Conservation (phyloP, 2,329 filamentous ascomycete species). For the Aureobasidium vineae region DNA sequence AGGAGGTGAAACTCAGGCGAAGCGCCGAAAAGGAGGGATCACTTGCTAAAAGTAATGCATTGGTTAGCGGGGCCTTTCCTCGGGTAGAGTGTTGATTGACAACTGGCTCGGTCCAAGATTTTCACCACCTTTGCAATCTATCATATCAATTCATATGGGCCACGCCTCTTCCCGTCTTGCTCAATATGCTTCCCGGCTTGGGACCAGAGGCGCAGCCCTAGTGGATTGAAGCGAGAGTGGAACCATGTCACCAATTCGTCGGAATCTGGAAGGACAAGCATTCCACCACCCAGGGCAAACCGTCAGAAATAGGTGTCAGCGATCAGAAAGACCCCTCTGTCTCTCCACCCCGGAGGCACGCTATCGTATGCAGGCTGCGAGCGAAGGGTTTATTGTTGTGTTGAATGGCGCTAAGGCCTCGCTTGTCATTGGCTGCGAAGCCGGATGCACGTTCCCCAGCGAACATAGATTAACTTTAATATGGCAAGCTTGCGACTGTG, state of each 20-base stretch:
- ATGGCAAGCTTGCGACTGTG: constrained; percentile 2
- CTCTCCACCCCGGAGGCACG: constrained; percentile 2
- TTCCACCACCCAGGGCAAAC: neutral
- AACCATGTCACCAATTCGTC: neutral
- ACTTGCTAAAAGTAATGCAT: constrained; percentile 17
- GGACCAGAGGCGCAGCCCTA: neutral
- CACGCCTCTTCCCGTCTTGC: constrained; percentile 5
- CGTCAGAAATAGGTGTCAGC: constrained; percentile 9
- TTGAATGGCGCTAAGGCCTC: constrained; percentile 8
- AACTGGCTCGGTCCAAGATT: constrained; percentile 6
- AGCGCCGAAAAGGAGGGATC: neutral
- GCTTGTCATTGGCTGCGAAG: constrained; percentile 18
- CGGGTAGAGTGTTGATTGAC: constrained; percentile 11
- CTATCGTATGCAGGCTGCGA: constrained; percentile 22
- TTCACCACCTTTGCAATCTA: neutral
- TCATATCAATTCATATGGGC: neutral
- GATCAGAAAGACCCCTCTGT: neutral
- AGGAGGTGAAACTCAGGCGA: neutral
- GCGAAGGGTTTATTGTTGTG: constrained; percentile 9
- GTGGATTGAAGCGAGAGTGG: constrained; percentile 2
- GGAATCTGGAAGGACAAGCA: neutral
- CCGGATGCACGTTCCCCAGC: constrained; percentile 20
- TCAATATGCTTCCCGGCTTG: constrained; percentile 1
- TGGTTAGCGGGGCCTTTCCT: constrained; percentile 1
- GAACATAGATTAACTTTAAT: constrained; percentile 12